Percentiles rank a stretch among this genome's conserved stretches.
Evolutionary conservation across 371 early-diverging fungal genomes (phyloP).

Genomic region (Mortierella sp.): DNA sequence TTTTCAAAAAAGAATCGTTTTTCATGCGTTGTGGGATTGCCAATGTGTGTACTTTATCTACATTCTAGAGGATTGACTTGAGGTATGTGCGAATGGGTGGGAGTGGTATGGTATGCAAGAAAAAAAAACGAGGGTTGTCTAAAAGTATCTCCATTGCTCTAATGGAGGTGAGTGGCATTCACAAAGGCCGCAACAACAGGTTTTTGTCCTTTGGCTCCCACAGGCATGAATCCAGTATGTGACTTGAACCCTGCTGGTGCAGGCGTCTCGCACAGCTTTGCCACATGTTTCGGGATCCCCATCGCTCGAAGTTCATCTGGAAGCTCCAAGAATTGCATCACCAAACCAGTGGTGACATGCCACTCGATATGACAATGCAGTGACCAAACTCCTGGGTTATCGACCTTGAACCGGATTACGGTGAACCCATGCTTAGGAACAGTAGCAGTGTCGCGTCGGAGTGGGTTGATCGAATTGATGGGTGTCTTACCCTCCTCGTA

Average conservation of each 20-base stretch:
- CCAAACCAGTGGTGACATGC: conserved; percentile 53
- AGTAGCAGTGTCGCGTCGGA: conserved; percentile 70
- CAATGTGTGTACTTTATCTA: not conserved
- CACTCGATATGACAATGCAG: conserved; percentile 63
- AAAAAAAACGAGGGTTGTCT: not conserved
- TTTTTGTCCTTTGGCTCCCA: not conserved
- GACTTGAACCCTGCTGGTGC: conserved; percentile 40
- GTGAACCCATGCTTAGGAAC: conserved; percentile 65
- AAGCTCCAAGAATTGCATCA: conserved; percentile 55
- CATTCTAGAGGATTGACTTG: not conserved
- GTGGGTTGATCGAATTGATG: conserved; percentile 68
- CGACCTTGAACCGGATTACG: conserved; percentile 70
- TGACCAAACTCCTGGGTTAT: conserved; percentile 67
- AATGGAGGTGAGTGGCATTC: not conserved
- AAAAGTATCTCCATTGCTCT: not conserved
- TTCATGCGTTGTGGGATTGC: not conserved
- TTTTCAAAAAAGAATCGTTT: not conserved
- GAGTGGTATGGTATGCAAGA: not conserved
- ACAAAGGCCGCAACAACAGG: conserved; percentile 1
- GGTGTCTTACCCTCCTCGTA: conserved; percentile 60
- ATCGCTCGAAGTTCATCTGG: conserved; percentile 55
- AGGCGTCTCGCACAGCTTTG: conserved; percentile 39
- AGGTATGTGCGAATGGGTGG: not conserved
- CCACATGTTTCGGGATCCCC: conserved; percentile 41
- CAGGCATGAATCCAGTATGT: conserved; percentile 42